These are phyloP conservation scores for Exophiala alcalophila DNA, from an alignment of 2,329 filamentous ascomycete species.

Conservation along the genomic window DNA sequence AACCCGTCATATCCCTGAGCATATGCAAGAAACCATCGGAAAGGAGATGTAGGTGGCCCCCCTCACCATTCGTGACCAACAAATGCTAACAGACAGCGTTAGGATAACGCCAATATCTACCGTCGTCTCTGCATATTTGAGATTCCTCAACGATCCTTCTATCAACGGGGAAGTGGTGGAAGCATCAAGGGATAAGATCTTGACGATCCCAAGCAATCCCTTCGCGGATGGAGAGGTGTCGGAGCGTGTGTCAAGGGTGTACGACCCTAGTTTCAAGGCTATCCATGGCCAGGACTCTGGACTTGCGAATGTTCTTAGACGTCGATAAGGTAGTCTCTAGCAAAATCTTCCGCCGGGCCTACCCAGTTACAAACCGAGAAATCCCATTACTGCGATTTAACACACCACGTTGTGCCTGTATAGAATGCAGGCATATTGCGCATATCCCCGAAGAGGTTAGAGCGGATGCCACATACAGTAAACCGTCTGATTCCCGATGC, in stretches of 20 bases:
- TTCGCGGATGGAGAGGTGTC: slow-evolving; percentile 33
- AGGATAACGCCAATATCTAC: slow-evolving; percentile 45
- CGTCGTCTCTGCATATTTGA: slow-evolving; percentile 47
- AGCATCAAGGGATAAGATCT: slow-evolving; percentile 11
- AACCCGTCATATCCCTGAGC: slow-evolving; percentile 47
- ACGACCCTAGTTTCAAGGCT: slow-evolving; percentile 49
- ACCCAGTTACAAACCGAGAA: no score
- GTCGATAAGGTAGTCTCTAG: no score
- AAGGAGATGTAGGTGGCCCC: slow-evolving; percentile 31
- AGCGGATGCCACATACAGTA: no score
- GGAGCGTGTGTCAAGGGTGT: slow-evolving; percentile 46
- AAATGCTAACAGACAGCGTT: not conserved
- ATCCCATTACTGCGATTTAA: no score
- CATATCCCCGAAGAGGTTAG: no score
- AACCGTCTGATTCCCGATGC: no score
- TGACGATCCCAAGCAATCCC: not conserved
- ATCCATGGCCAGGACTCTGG: slow-evolving; percentile 45
- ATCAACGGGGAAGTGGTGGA: slow-evolving; percentile 48
- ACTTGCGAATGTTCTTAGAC: slow-evolving; percentile 27
- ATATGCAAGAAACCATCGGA: slow-evolving; percentile 44
- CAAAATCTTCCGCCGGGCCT: no score
- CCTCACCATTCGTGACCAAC: not conserved
- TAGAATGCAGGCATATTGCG: no score
- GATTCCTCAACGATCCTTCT: slow-evolving; percentile 46
- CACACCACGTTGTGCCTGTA: no score